Evolutionary conservation across 768 basidiomycete species (phyloP), one percentile per base, ranked within the genome.

Genomic region (Psilocybe cyanescens): DNA sequence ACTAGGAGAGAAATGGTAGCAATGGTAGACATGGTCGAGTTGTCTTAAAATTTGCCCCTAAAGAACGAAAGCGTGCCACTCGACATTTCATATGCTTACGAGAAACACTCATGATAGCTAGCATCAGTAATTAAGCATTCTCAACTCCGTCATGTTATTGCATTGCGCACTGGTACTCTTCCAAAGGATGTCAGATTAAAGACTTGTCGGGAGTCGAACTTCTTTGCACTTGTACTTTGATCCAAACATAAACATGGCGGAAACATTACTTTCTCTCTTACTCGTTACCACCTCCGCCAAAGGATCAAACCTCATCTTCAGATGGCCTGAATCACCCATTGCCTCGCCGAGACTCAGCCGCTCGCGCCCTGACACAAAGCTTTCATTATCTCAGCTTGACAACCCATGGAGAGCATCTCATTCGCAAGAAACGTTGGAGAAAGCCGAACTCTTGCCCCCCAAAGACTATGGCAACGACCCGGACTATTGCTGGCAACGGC

Each of bases 251-350:
- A 39, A 31, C 6, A 92, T 92, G 90, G 88, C 89, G 44, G 89
- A 92, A 74, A 87, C 88, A 2, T 82, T 97, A 33, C 78, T 95
- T 50, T 89, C 92, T 8, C 80, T 97, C 62, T 75, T 96, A 3
- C 85, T 97, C 37, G 91, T 94, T 46, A 92, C 92, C 4, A 88
- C 89, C 11, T 95, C 94, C 8, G 88, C 92, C 6, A 91, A 88
- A 68, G 92, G 91, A 29, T 86, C 88, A 8, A 89, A 80, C 65
- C 76, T 95, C 4, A 89, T 94, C 55, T 95, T 88, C 71, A 82
- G 91, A 63, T 97, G 94, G 90, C 95, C 95, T 0, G 89, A 92
- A 12, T 79, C 78, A 12, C 92, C 94, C 12, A 67, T 76, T 11
- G 76, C 86, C 1, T 81, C 86, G 4, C 81, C 87, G 3, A 83